These are phyloP conservation scores for Podaxis sp. DNA, from an alignment of 768 basidiomycete genomes.

Conservation along the genomic window DNA sequence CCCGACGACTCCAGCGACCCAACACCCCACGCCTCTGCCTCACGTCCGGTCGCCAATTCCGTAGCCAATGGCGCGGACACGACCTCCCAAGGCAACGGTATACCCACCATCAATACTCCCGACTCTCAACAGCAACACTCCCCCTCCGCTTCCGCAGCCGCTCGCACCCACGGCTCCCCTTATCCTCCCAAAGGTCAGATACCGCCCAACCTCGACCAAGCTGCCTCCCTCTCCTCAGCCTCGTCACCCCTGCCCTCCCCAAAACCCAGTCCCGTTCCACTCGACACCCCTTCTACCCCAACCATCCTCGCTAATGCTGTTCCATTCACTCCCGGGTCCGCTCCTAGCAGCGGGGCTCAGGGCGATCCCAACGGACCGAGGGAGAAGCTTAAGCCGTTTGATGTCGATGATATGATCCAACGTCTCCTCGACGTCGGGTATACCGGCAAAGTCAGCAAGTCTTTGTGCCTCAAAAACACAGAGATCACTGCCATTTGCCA, in stretches of 20 bases:
- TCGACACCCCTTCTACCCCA: conserved; percentile 78
- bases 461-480: conserved; percentile 90
- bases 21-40: conserved; percentile 39
- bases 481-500: conserved; percentile 95
- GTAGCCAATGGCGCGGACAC: conserved; percentile 37
- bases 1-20: conserved; percentile 39
- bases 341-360: conserved; percentile 36
- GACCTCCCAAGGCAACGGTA: conserved; percentile 39
- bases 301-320: conserved; percentile 80
- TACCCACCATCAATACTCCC: conserved; percentile 30
- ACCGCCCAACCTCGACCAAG: conserved; percentile 28
- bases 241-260: conserved; percentile 41
- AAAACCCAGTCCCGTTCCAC: conserved; percentile 45
- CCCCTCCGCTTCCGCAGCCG: conserved; percentile 22
- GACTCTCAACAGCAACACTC: conserved; percentile 36
- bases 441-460: conserved; percentile 96
- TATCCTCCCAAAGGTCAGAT: conserved; percentile 29
- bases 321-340: conserved; percentile 53
- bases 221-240: conserved; percentile 33
- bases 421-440: conserved; percentile 95
- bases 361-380: conserved; percentile 43
- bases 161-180: conserved; percentile 34
- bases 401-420: conserved; percentile 98
- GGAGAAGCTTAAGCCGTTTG: conserved; percentile 69
- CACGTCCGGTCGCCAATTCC: conserved; percentile 40